A percentile compares a stretch with the other conserved stretches of the same genome.
Evolutionary conservation across 345 rosid species (phyloP).

Genomic region (Gynandropsis gynandra): DNA sequence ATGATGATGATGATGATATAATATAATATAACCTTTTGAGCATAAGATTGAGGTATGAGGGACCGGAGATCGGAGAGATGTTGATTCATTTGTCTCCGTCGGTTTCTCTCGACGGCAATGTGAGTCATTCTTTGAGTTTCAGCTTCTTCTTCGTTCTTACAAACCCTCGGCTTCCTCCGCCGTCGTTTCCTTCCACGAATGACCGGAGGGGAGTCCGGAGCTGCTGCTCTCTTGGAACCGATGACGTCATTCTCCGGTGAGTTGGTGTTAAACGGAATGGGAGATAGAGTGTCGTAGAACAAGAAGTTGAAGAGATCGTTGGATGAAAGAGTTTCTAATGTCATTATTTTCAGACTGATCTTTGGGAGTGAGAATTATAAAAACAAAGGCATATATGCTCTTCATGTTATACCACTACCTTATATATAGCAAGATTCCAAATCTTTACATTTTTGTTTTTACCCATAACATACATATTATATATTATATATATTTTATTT

Average conservation of each 20-base stretch:
- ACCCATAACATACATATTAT: too few relatives aligned
- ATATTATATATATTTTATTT: too few relatives aligned
- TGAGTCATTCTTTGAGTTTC: slow-evolving; percentile 88
- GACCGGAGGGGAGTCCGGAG: slow-evolving; percentile 12
- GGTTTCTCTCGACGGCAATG: slow-evolving; percentile 88
- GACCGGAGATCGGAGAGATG: slow-evolving; percentile 70
- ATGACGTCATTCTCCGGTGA: slow-evolving; percentile 21
- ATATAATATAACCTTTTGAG: slow-evolving; percentile 51
- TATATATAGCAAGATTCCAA: too few relatives aligned
- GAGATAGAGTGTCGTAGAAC: slow-evolving; percentile 57
- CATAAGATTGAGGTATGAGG: slow-evolving; percentile 81
- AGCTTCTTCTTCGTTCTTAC: slow-evolving; percentile 81
- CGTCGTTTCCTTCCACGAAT: slow-evolving; percentile 52
- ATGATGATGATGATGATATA: neutral
- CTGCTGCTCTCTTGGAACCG: too few relatives aligned
- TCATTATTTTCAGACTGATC: slow-evolving; percentile 39
- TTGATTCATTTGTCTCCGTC: slow-evolving; percentile 85
- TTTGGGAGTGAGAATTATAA: too few relatives aligned
- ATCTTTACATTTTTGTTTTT: too few relatives aligned
- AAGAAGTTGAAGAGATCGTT: slow-evolving; percentile 57
- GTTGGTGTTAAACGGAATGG: slow-evolving; percentile 36
- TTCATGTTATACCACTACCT: too few relatives aligned
- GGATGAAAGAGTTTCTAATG: slow-evolving; percentile 58
- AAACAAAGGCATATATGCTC: too few relatives aligned
- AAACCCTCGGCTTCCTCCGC: slow-evolving; percentile 64